Conservation (phyloP, 352 stramenopile genomes). For the Pythium brassicae region DNA sequence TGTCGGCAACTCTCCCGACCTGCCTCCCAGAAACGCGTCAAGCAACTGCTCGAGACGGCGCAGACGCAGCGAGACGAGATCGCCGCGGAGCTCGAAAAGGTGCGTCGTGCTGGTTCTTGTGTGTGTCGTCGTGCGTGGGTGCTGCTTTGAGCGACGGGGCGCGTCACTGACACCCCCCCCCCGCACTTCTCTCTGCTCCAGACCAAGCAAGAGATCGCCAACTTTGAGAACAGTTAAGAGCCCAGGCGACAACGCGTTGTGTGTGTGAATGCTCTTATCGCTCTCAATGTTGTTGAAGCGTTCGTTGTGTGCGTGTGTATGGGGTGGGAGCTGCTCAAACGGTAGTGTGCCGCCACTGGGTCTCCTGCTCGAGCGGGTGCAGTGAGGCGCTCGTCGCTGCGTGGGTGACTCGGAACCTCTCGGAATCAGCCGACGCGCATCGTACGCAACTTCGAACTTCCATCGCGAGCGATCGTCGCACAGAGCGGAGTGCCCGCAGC, state of each 20-base stretch:
- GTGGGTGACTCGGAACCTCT: conserved; percentile 8
- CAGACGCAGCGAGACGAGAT: conserved; percentile 37
- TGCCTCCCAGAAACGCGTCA: conserved; percentile 78
- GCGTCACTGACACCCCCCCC: background rate
- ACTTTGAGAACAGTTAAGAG: conserved; percentile 39
- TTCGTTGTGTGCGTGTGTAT: no score
- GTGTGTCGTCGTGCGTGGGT: background rate
- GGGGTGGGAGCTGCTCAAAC: no score
- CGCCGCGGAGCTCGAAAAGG: conserved; percentile 32
- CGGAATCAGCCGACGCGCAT: no score
- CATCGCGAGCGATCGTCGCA: background rate
- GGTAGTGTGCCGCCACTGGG: background rate
- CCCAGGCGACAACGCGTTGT: background rate
- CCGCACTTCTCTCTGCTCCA: background rate
- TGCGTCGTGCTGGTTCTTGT: background rate
- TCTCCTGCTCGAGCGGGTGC: conserved; percentile 5
- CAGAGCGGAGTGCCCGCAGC: conserved; percentile 7
- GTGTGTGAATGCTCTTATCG: no score
- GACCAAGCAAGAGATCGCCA: conserved; percentile 36
- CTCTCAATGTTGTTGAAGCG: no score
- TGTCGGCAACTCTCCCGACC: no score
- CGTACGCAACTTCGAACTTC: no score
- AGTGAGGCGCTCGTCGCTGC: background rate
- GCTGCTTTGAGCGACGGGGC: background rate
- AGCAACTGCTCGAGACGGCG: conserved; percentile 73